Conservation (phyloP, 2,329 filamentous ascomycete species). For the Tolypocladium inflatum region DNA sequence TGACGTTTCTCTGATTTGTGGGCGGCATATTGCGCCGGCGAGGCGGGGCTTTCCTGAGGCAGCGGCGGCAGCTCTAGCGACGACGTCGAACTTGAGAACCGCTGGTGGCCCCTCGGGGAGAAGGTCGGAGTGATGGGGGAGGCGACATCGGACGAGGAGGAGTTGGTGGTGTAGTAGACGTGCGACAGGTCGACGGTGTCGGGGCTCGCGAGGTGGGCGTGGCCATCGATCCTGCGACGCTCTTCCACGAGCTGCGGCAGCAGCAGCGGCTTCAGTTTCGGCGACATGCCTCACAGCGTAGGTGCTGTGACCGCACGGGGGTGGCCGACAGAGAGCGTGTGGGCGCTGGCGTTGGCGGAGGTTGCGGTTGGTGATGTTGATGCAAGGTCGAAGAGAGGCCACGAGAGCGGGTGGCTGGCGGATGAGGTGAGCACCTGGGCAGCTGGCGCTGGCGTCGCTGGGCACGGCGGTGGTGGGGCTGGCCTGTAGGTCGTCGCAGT, state of each 20-base stretch:
- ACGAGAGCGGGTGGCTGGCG: background rate
- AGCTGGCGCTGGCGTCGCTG: background rate
- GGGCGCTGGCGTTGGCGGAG: background rate
- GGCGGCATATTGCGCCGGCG: conserved; percentile 20
- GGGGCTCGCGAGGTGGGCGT: conserved; percentile 22
- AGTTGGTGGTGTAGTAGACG: conserved; percentile 39
- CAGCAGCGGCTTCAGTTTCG: conserved; percentile 41
- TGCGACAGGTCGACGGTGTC: conserved; percentile 25
- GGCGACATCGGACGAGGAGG: conserved; percentile 55
- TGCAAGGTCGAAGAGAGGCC: background rate
- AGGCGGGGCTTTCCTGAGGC: conserved; percentile 12
- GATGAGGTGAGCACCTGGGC: background rate
- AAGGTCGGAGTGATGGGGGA: conserved; percentile 66
- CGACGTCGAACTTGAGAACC: conserved; percentile 66
- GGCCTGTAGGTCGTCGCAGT: background rate
- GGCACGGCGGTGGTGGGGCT: background rate
- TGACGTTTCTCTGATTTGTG: conserved; percentile 51
- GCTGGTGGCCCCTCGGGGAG: conserved; percentile 51
- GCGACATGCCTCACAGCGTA: conserved; percentile 27
- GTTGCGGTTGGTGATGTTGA: background rate
- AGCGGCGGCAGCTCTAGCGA: conserved; percentile 54
- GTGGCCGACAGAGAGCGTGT: background rate
- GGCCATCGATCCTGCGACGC: conserved; percentile 31
- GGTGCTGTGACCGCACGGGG: background rate
- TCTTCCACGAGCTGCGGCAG: conserved; percentile 45